phyloP scores from a whole-genome alignment of 192 early-diverging fungal species.

The Coemansia sp. region DNA sequence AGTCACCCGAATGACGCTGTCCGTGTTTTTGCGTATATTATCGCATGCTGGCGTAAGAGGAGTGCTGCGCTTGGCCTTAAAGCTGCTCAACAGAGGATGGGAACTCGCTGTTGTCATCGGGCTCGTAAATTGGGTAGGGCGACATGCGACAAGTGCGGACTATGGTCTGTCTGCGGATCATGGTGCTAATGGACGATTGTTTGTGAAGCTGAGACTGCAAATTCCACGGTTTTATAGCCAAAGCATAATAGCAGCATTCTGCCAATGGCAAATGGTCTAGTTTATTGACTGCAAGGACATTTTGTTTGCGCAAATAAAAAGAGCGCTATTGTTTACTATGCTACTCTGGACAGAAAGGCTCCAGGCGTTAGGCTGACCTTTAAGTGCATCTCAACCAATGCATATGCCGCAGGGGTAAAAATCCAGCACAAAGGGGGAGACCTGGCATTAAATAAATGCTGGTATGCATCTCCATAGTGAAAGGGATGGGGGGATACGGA shows the following conservation, averaged over 20 bases:
- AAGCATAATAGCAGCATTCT: no score
- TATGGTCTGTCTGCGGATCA: no score
- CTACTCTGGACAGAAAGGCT: no score
- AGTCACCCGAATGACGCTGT: background rate
- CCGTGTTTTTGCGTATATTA: background rate
- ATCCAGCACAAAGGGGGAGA: background rate
- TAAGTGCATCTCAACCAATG: no score
- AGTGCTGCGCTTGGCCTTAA: background rate
- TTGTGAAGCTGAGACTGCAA: background rate
- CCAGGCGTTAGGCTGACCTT: no score
- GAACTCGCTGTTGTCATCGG: background rate
- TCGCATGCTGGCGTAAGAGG: background rate
- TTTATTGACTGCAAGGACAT: no score
- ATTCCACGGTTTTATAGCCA: no score
- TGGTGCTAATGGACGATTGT: background rate
- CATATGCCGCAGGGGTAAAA: no score
- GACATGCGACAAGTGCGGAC: conserved; percentile 8
- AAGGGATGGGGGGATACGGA: conserved; percentile 1
- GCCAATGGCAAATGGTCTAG: no score
- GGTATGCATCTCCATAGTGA: conserved; percentile 8
- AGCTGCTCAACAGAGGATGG: no score
- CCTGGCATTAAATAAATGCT: conserved; percentile 9
- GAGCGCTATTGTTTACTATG: no score
- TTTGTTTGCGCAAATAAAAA: no score
- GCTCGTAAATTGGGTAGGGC: conserved; percentile 18